A percentile compares a stretch with the other conserved stretches of the same genome.
These are phyloP conservation scores for Xylaria sp. DNA, from an alignment of 2,329 filamentous ascomycete genomes.

Conservation along the genomic window DNA sequence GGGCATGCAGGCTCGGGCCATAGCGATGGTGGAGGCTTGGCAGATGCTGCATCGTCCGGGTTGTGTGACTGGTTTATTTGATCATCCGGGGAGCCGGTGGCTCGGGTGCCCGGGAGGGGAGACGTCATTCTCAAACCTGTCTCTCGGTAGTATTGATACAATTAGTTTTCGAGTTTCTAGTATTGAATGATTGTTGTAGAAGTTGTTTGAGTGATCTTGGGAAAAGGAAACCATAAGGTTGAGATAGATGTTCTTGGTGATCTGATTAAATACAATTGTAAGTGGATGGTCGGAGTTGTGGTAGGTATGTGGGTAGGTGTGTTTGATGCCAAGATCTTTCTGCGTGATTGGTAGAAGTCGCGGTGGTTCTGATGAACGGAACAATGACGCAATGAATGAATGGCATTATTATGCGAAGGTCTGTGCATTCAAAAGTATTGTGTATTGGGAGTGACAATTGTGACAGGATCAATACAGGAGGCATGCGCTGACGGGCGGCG, in stretches of 20 bases:
- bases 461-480: neutral
- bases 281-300: neutral
- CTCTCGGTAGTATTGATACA: neutral
- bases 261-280: neutral
- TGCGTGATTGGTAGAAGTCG: too few relatives aligned
- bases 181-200: neutral
- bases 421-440: neutral
- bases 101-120: neutral
- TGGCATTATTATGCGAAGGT: neutral
- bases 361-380: neutral
- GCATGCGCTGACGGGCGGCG: slow-evolving; percentile 1
- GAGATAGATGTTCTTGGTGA: neutral
- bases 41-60: neutral
- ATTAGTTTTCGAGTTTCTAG: neutral
- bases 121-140: neutral
- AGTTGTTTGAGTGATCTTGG: neutral
- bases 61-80: slow-evolving; percentile 5
- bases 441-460: neutral
- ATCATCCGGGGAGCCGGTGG: neutral
- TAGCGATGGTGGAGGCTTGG: slow-evolving; percentile 33
- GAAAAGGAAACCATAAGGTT: slow-evolving; percentile 1
- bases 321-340: too few relatives aligned
- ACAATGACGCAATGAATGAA: neutral
- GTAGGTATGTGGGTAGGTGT: too few relatives aligned
- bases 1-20: slow-evolving; percentile 33